Conservation (phyloP, 495 filamentous ascomycete species). For the Cladorrhinum samala region DNA sequence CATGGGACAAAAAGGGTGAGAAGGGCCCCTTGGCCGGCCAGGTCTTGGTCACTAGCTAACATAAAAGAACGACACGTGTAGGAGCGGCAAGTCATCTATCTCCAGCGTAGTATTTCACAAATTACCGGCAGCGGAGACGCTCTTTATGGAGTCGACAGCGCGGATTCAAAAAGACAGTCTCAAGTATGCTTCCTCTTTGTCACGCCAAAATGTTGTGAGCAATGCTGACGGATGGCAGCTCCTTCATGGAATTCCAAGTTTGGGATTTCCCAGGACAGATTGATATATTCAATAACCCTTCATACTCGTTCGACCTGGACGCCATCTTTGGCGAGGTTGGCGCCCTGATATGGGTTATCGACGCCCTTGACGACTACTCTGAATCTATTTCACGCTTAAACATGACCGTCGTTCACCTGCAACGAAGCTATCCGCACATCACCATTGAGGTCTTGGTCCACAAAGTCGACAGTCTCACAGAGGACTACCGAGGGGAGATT, state of each 20-base stretch:
- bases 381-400: constrained; percentile 84
- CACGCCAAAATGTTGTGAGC: neutral
- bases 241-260: constrained; percentile 98
- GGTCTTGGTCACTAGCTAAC: too few species aligned
- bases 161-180: constrained; percentile 88
- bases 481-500: constrained; percentile 89
- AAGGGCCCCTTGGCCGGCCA: constrained; percentile 15
- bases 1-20: constrained; percentile 92
- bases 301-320: constrained; percentile 68
- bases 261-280: constrained; percentile 96
- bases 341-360: constrained; percentile 95
- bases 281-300: constrained; percentile 69
- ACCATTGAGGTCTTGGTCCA: constrained; percentile 98
- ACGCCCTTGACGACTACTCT: constrained; percentile 94
- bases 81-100: constrained; percentile 96
- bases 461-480: constrained; percentile 90
- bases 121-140: constrained; percentile 86
- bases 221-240: constrained; percentile 47
- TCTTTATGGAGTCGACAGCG: constrained; percentile 91
- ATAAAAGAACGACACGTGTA: too few species aligned
- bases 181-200: constrained; percentile 50
- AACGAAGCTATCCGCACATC: constrained; percentile 79
- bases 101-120: constrained; percentile 97
- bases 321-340: constrained; percentile 90
- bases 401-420: constrained; percentile 76